Evolutionary conservation across 371 early-diverging fungal species (phyloP).

Genomic region (Mucor irregularis): DNA sequence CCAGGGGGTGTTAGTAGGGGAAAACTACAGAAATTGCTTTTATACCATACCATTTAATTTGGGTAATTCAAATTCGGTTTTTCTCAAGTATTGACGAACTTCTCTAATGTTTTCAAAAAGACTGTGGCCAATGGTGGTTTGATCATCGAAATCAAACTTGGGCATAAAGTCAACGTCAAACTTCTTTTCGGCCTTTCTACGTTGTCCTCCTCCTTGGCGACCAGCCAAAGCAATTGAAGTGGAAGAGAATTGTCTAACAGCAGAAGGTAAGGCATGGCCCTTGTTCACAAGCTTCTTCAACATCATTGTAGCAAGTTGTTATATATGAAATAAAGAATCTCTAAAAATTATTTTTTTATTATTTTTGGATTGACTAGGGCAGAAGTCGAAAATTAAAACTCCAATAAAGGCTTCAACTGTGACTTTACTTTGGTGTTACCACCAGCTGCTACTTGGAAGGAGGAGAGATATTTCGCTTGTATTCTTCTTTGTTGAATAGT

Average conservation of each 20-base stretch:
- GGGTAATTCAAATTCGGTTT: slow-evolving; percentile 65
- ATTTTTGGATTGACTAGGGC: slow-evolving; percentile 20
- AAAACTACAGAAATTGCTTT: background rate
- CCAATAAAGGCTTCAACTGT: background rate
- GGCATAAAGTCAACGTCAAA: slow-evolving; percentile 57
- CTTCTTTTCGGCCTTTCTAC: slow-evolving; percentile 46
- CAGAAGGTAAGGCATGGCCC: slow-evolving; percentile 1
- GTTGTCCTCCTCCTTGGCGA: slow-evolving; percentile 33
- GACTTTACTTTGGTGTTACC: background rate
- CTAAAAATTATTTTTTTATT: background rate
- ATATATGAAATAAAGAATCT: slow-evolving; percentile 4
- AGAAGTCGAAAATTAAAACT: background rate
- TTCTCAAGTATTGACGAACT: slow-evolving; percentile 65
- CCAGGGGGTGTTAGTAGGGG: slow-evolving; percentile 2
- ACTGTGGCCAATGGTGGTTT: slow-evolving; percentile 59
- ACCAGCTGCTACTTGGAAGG: too few species aligned
- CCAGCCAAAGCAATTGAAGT: slow-evolving; percentile 32
- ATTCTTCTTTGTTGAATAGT: background rate
- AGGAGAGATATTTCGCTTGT: background rate
- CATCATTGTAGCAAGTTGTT: slow-evolving; percentile 1
- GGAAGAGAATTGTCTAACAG: slow-evolving; percentile 28
- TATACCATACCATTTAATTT: slow-evolving; percentile 55
- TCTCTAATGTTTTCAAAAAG: slow-evolving; percentile 58
- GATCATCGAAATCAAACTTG: slow-evolving; percentile 61
- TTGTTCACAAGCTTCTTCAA: slow-evolving; percentile 5